Conservation (phyloP, 192 early-diverging fungal species). For the Podila horticola region DNA sequence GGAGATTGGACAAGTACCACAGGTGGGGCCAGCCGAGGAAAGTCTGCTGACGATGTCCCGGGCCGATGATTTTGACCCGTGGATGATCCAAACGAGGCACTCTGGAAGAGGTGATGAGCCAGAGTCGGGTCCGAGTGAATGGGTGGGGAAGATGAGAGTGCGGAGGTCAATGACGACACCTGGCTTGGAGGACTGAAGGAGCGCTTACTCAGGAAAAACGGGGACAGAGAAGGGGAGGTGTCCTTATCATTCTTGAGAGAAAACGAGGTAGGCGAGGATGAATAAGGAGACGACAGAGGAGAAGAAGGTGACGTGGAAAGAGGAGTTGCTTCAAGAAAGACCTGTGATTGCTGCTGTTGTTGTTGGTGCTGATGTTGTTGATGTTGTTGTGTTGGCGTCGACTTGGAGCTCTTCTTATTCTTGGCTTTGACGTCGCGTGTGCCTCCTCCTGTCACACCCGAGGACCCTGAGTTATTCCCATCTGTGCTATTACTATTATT, state of each 20-base stretch:
- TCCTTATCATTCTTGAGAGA: conserved; percentile 19
- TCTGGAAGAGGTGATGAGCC: conserved; percentile 17
- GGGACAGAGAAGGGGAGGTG: conserved; percentile 36
- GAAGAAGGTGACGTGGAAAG: conserved; percentile 21
- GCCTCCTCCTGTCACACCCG: not conserved
- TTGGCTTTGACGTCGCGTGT: conserved; percentile 29
- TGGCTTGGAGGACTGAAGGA: conserved; percentile 33
- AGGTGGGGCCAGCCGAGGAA: conserved; percentile 34
- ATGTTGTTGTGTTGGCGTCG: not conserved
- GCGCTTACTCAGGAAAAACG: conserved; percentile 31
- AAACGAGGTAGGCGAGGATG: conserved; percentile 8
- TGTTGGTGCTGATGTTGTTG: not conserved
- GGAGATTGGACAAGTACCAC: conserved; percentile 42
- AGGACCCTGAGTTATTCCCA: not conserved
- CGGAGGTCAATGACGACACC: conserved; percentile 4
- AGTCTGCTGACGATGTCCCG: conserved; percentile 2
- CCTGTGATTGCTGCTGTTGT: conserved; percentile 3
- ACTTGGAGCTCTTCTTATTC: conserved; percentile 27
- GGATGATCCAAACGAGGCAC: not conserved
- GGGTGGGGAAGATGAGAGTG: conserved; percentile 23
- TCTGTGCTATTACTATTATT: not conserved
- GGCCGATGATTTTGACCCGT: not conserved
- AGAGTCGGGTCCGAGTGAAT: conserved; percentile 15
- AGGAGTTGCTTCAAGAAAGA: conserved; percentile 14
- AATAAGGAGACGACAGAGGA: conserved; percentile 9